A percentile compares a stretch with the other conserved stretches of the same genome.
Evolutionary conservation across 2,329 filamentous ascomycete species (phyloP).

Genomic region (Fusarium succisae): DNA sequence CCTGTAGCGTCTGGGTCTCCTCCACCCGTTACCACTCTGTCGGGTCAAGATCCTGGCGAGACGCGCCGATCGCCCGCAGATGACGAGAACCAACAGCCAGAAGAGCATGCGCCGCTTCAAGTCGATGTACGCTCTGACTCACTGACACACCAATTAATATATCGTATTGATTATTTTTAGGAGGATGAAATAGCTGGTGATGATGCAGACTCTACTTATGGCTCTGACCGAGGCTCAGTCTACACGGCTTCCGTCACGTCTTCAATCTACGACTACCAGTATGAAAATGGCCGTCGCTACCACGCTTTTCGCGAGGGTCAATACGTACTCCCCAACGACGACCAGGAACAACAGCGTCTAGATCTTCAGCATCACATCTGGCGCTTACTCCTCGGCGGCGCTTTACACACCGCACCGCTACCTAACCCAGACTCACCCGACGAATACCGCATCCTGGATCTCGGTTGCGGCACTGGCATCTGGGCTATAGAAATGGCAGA

Average conservation of each 20-base stretch:
- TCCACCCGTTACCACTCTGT: slow-evolving; percentile 11
- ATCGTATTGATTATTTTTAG: neutral
- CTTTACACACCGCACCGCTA: slow-evolving; percentile 41
- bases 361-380: slow-evolving; percentile 51
- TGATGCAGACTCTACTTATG: slow-evolving; percentile 49
- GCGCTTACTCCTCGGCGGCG: slow-evolving; percentile 39
- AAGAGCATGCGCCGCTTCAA: slow-evolving; percentile 21
- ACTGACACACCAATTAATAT: too few relatives aligned
- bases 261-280: slow-evolving; percentile 54
- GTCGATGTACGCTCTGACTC: slow-evolving; percentile 18
- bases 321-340: slow-evolving; percentile 45
- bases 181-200: slow-evolving; percentile 34
- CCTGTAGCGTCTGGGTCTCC: neutral
- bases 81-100: neutral
- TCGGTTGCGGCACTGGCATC: slow-evolving; percentile 70
- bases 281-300: slow-evolving; percentile 47
- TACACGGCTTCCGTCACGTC: slow-evolving; percentile 52
- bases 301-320: slow-evolving; percentile 47
- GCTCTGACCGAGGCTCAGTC: slow-evolving; percentile 44
- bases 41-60: slow-evolving; percentile 1
- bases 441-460: slow-evolving; percentile 59
- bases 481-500: slow-evolving; percentile 69
- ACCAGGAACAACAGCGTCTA: slow-evolving; percentile 50
- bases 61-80: neutral
- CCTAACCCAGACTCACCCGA: slow-evolving; percentile 19